Evolutionary conservation across 176 grass and related monocot genomes (phyloP), one percentile per base, ranked within the genome.

Genomic region (Phoenix roebelenii): DNA sequence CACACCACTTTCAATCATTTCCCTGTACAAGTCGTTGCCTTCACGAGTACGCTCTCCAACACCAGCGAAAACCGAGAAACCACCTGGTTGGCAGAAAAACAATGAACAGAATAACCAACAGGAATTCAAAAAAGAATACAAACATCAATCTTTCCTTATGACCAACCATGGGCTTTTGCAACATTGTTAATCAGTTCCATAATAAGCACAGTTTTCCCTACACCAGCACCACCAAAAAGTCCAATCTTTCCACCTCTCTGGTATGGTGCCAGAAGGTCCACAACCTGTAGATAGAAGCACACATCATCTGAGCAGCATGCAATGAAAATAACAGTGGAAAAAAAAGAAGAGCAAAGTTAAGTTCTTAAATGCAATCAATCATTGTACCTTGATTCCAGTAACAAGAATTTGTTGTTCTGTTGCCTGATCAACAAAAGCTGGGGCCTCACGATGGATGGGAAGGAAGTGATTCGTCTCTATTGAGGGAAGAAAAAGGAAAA

Each of bases 231-330:
- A 51, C 61, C 61, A 51, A 64, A 64, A 12, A 64, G 61, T 16
- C 61, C 61, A 64, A 64, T 64, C 18, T 64, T 64, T 5, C 61
- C 61, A 64, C 61, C 61, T 17, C 61, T 64, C 17, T 64, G 61
- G 29, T 64, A 64, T 23, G 61, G 61, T 16, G 61, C 61, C 14
- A 64, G 61, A 24, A 64, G 61, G 22, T 64, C 61, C 15, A 64
- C 61, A 4, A 64, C 61, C 48, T 64, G 17, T 1, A 24, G 7
- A 44, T 44, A 44, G 7, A 39, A 39, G 35, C 35, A 39, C 5
- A 39, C 10, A 12, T 6, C 10, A 44, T 44, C 35, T 44, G 35
- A 44, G 35, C 2, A 44, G 12, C 2, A 2, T 14, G 10, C 10
- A 44, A 44, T 44, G 35, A 6, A 44, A 39, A 9, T 22, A 22